Evolutionary conservation across 2,329 filamentous ascomycete species (phyloP), one percentile per base, ranked within the genome.

Genomic region (Cladobotryum protrusum): DNA sequence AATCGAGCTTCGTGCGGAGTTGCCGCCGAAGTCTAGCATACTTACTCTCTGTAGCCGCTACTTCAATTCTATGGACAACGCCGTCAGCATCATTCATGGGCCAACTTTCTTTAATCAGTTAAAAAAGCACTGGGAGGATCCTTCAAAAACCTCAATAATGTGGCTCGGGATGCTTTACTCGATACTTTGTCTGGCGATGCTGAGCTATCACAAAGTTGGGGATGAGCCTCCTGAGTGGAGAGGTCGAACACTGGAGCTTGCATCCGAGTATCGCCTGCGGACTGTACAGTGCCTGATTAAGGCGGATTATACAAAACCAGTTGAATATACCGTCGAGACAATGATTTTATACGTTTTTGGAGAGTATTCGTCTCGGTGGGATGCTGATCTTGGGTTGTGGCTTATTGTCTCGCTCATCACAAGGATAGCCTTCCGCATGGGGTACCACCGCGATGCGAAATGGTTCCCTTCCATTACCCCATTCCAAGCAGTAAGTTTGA

Each of bases 21-120:
- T 97, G 39, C 93, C 93, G 2, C 77, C 85, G 0, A 92, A 90
- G 63, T 83, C 87, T 35, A 86, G 83, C 19, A 86, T 93, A n/a
- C 82, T 96, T 60, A 84, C 89, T 19, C 75, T 97, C 15, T 86
- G 96, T 54, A 85, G 85, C 54, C 83, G 92, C 53, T 99, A 95
- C 64, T 96, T 97, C 73, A 92, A 92, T 64, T 92, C 87, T 0
- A 77, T 83, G 68, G 82, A 85, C 55, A 81, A 80, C 36, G 77
- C 79, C n/a, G 81, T 83, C 64, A 84, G 82, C 62, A 83, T 93
- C 56, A 79, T 93, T 45, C 89, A 95, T 61, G 84, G 84, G 0
- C 91, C 90, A 11, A 91, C 89, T 0, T 96, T 96, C 61, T 83
- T 92, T 61, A 81, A 85, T 60, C 80, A 87, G 65, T 73, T 88